A percentile compares a stretch with the other conserved stretches of the same genome.
Evolutionary conservation across 1,139 yeast species (phyloP).

Genomic region (Hyphopichia wangnamkhiaoensis): DNA sequence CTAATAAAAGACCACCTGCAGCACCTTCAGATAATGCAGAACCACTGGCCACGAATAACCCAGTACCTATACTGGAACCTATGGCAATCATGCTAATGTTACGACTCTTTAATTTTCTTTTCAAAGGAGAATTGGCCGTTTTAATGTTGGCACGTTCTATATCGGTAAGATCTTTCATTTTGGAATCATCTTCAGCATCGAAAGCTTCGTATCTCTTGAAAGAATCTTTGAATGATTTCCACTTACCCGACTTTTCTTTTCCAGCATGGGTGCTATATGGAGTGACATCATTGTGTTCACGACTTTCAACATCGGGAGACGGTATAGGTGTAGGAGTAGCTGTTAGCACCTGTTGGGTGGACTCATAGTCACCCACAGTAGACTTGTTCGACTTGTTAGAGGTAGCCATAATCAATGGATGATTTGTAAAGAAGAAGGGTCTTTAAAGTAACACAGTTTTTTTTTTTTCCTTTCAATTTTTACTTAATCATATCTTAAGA

Average conservation of each 20-base stretch:
- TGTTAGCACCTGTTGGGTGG: not conserved
- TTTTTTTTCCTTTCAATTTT: no score
- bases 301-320: no score
- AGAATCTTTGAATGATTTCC: constrained; percentile 43
- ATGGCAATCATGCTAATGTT: constrained; percentile 58
- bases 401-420: no score
- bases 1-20: constrained; percentile 59
- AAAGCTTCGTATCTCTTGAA: constrained; percentile 22
- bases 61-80: constrained; percentile 61
- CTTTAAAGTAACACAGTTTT: no score
- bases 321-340: not conserved
- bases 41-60: constrained; percentile 70
- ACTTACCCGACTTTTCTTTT: constrained; percentile 19
- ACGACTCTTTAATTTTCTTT: constrained; percentile 37
- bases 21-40: constrained; percentile 61
- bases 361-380: not conserved
- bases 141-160: constrained; percentile 18
- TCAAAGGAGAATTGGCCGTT: constrained; percentile 28
- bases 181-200: constrained; percentile 42
- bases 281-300: no score
- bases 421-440: no score
- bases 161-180: constrained; percentile 19
- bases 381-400: no score
- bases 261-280: not conserved
- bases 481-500: no score